A percentile compares a stretch with the other conserved stretches of the same genome.
Conservation (phyloP, 768 basidiomycete species). For the Pulveroboletus sp. region DNA sequence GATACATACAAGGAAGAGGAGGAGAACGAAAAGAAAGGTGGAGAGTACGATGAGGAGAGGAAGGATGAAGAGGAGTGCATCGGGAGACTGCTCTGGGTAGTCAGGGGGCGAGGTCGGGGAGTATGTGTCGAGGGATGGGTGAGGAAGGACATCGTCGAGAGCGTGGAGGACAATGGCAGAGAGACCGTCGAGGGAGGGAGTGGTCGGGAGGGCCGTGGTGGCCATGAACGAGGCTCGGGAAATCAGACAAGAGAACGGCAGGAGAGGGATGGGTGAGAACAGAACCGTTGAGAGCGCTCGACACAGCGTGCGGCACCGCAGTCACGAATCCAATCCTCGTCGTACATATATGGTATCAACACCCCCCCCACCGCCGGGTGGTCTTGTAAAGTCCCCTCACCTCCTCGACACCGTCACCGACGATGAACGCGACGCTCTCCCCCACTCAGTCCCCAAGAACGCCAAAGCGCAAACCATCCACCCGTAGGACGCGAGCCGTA, state of each 20-base stretch:
- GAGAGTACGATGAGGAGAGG: conserved; percentile 92
- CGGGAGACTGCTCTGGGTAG: conserved; percentile 33
- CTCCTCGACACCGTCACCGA: conserved; percentile 8
- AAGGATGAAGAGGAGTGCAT: conserved; percentile 81
- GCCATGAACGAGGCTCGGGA: not conserved
- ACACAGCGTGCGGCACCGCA: not conserved
- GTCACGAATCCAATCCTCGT: conserved; percentile 15
- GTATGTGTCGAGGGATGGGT: conserved; percentile 3
- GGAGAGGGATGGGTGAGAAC: not conserved
- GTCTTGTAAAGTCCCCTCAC: not conserved
- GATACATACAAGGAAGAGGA: conserved; percentile 87
- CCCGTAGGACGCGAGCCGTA: conserved; percentile 46
- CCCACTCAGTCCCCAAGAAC: conserved; percentile 46
- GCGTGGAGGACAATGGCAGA: conserved; percentile 4
- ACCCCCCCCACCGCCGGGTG: conserved; percentile 13
- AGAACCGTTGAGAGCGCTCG: not conserved
- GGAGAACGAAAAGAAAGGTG: conserved; percentile 86
- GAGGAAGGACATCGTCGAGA: conserved; percentile 1
- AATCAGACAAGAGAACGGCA: too few species aligned
- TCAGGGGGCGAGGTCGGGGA: conserved; percentile 7
- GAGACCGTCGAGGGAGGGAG: conserved; percentile 1
- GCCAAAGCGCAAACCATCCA: conserved; percentile 52
- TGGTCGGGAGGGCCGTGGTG: conserved; percentile 5
- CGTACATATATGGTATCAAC: conserved; percentile 10
- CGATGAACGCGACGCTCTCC: conserved; percentile 47